Evolutionary conservation across 495 filamentous ascomycete genomes (phyloP), one percentile per base, ranked within the genome.

Genomic region (Peziza echinospora): DNA sequence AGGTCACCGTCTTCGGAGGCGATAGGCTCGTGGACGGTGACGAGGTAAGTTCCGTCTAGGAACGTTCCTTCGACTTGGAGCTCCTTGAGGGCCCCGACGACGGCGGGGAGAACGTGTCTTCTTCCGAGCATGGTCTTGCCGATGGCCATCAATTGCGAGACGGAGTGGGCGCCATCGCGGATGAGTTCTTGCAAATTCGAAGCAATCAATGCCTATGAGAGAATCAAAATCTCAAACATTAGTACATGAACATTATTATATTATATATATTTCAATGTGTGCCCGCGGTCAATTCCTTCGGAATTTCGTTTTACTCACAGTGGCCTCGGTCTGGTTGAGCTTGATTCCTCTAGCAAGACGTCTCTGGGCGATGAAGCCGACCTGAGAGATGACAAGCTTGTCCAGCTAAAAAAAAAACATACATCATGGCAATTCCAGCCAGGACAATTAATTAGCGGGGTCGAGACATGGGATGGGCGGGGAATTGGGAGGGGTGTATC

Each of bases 21-120:
- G 61, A 97, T 79, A 19, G 89, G 89, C 58, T 89, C 69, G 62
- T 93, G 84, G 21, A 97, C 82, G 0, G 89, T 97, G 1, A 97
- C 89, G 16, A 97, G 75, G 58, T 93, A 96, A 11, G 86, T 94
- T 26, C 89, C 91, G 7, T 69, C 76, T 3, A 71, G 76, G 52
- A 97, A 97, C 0, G 89, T 97, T 28, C 91, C 89, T 63, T 97
- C 89, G 48, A 96, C 78, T 67, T 86, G 82, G 49, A 97, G 72
- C 65, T 91, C 80, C 45, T 71, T 67, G 22, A 97, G 72, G 9
- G 81, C 79, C 2, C 71, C 65, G 22, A 73, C 66, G 24, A 97
- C 89, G 16, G 77, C 75, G 21, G 91, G 84, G 13, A 84, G 67
- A 51, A 97, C 89, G 61, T 97, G 91, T 21, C 87, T 81, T 3